phyloP scores from a whole-genome alignment of 2,329 filamentous ascomycete genomes.

The Trichoderma atrobrunneum region DNA sequence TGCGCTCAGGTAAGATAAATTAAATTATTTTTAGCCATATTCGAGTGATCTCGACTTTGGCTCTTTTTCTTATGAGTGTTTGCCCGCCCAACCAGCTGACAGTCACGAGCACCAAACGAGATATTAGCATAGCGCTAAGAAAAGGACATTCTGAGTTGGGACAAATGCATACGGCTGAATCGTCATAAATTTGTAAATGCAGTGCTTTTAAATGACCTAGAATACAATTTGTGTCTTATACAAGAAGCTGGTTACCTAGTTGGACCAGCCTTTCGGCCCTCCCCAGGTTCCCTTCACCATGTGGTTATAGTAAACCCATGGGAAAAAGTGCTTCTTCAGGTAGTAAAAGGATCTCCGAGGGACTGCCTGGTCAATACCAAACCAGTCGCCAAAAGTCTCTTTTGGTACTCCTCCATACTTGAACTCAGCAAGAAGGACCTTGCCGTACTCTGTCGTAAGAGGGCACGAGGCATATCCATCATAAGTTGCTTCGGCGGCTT shows the following conservation, averaged over 20 bases:
- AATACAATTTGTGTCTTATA: not conserved
- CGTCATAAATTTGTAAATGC: not conserved
- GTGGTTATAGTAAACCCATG: constrained; percentile 60
- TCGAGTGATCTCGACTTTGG: not conserved
- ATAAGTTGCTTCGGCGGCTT: constrained; percentile 43
- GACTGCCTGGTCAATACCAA: constrained; percentile 56
- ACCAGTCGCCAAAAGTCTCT: constrained; percentile 55
- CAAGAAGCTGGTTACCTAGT: not conserved
- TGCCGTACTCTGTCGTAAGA: constrained; percentile 55
- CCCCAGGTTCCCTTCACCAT: constrained; percentile 63
- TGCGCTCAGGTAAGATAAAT: fast-evolving
- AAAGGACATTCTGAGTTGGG: not conserved
- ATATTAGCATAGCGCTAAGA: not conserved
- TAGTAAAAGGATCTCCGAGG: constrained; percentile 59
- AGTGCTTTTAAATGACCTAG: not conserved
- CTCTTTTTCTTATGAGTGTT: not conserved
- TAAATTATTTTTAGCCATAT: not conserved
- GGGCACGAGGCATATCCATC: constrained; percentile 58
- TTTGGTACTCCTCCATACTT: constrained; percentile 62
- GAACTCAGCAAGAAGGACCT: constrained; percentile 63
- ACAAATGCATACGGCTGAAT: not conserved
- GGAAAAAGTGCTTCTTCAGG: constrained; percentile 66
- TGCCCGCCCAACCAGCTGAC: not conserved
- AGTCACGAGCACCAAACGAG: not conserved
- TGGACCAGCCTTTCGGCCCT: constrained; percentile 53